phyloP scores from a whole-genome alignment of 768 basidiomycete genomes.

The Gloeopeniophorella convolvens region DNA sequence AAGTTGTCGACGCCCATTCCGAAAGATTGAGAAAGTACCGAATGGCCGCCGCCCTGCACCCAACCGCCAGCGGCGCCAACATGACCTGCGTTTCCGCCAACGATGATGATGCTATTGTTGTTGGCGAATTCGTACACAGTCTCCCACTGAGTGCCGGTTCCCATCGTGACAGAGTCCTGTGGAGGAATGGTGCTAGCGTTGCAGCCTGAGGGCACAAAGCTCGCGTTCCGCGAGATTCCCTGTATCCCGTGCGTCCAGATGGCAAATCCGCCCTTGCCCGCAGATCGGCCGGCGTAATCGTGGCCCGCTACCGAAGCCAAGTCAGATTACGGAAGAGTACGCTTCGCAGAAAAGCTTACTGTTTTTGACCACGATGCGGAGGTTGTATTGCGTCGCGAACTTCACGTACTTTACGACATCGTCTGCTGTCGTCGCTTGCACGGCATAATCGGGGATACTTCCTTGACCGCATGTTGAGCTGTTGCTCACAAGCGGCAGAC shows the following conservation, averaged over 20 bases:
- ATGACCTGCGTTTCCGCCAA: slow-evolving; percentile 26
- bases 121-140: slow-evolving; percentile 23
- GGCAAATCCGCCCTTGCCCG: background rate
- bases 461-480: slow-evolving; percentile 30
- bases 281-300: slow-evolving; percentile 2
- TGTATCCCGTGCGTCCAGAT: slow-evolving; percentile 3
- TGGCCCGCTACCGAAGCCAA: background rate
- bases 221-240: background rate
- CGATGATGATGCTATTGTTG: slow-evolving; percentile 22
- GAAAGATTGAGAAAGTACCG: slow-evolving; percentile 23
- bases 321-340: background rate
- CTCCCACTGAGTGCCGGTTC: slow-evolving; percentile 23
- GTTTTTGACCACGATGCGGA: slow-evolving; percentile 1
- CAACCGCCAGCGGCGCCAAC: slow-evolving; percentile 31
- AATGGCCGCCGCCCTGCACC: slow-evolving; percentile 30
- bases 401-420: slow-evolving; percentile 27
- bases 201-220: slow-evolving; percentile 3
- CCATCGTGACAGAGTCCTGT: slow-evolving; percentile 1
- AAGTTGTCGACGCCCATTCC: slow-evolving; percentile 27
- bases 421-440: slow-evolving; percentile 26
- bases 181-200: too few species aligned
- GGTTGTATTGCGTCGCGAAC: background rate
- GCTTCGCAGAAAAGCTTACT: background rate
- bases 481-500: slow-evolving; percentile 5
- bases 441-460: slow-evolving; percentile 27